Evolutionary conservation across 257 asterid species (phyloP).

Genomic region (Avicennia marina): DNA sequence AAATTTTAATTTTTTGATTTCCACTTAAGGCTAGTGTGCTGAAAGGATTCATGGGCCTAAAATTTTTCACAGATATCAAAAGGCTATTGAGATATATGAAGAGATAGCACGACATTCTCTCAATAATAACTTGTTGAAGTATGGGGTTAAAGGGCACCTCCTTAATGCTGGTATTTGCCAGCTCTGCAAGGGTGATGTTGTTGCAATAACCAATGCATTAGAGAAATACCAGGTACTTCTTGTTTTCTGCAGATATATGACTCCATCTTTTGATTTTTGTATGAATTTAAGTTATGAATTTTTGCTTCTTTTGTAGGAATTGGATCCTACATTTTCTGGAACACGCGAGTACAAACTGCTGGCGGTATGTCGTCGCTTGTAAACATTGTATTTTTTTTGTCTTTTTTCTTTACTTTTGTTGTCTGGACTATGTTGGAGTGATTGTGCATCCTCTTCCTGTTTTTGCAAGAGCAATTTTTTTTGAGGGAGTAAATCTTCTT

Average conservation of each 20-base stretch:
- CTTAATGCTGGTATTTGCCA: conserved; percentile 99
- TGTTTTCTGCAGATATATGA: conserved; percentile 9
- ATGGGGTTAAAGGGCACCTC: conserved; percentile 97
- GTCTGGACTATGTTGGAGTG: not conserved
- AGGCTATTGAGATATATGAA: conserved; percentile 82
- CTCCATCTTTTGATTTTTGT: not conserved
- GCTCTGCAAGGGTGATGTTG: conserved; percentile 89
- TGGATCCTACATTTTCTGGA: conserved; percentile 97
- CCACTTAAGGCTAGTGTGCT: not conserved
- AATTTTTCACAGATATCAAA: conserved; percentile 59
- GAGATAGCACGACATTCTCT: conserved; percentile 88
- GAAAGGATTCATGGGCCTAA: conserved; percentile 12
- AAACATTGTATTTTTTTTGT: not conserved
- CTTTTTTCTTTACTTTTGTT: not conserved
- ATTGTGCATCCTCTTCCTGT: conserved; percentile 9
- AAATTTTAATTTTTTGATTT: not conserved
- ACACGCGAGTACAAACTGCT: conserved; percentile 85
- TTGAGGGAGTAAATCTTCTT: no score
- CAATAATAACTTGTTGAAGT: conserved; percentile 79
- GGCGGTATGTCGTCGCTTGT: conserved; percentile 39
- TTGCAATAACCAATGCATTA: conserved; percentile 83
- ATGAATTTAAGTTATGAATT: conserved; percentile 13
- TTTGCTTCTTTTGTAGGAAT: conserved; percentile 47
- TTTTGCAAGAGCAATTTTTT: not conserved
- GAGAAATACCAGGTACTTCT: conserved; percentile 77